Conservation (phyloP, 1,284 basidiomycete species). For the Sphaerobolus stellatus region DNA sequence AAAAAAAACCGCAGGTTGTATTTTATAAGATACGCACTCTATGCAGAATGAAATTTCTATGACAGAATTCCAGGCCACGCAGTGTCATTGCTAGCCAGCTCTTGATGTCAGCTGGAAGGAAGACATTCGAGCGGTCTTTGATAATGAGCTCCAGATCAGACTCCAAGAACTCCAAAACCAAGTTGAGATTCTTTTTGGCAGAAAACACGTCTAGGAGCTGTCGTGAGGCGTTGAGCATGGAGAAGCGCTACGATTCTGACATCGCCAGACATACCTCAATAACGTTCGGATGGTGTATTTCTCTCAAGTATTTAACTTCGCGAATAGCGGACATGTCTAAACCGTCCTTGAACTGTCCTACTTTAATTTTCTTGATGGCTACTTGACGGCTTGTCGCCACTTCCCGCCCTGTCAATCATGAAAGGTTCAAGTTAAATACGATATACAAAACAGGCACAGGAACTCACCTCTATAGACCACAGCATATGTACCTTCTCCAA, state of each 20-base stretch:
- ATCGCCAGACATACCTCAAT: constrained; percentile 83
- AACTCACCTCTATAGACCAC: constrained; percentile 88
- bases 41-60: constrained; percentile 91
- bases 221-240: neutral
- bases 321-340: constrained; percentile 98
- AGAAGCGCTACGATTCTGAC: neutral
- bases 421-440: neutral
- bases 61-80: constrained; percentile 95
- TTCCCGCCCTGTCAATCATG: constrained; percentile 55
- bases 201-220: constrained; percentile 97
- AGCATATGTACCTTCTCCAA: constrained; percentile 97
- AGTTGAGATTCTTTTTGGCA: constrained; percentile 92
- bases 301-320: constrained; percentile 96
- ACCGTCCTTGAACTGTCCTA: constrained; percentile 96
- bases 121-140: constrained; percentile 88
- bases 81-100: constrained; percentile 99
- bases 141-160: constrained; percentile 98
- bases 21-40: constrained; percentile 55
- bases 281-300: constrained; percentile 92
- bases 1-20: neutral
- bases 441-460: neutral
- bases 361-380: constrained; percentile 98
- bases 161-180: constrained; percentile 96
- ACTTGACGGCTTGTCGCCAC: constrained; percentile 71
- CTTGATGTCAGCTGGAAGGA: constrained; percentile 95